Evolutionary conservation across 805 yeast species (phyloP), one percentile per base, ranked within the genome.

Genomic region (Nakazawaea peltata): DNA sequence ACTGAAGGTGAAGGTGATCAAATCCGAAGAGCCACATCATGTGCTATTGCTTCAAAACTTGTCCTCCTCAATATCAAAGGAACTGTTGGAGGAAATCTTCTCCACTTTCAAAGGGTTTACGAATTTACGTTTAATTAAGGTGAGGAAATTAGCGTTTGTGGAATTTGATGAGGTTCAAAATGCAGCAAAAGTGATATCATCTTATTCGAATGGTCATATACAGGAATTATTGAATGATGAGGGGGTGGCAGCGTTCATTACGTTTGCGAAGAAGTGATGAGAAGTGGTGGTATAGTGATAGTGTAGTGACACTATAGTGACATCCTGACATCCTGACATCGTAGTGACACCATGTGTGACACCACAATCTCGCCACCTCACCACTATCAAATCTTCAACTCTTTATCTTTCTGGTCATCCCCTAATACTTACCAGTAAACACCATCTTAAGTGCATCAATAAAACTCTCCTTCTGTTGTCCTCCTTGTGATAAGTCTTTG

Each of bases 61-160:
- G 31, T 78, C 87, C 0, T 48, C 49, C 3, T 65, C 53, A 12
- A 49, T 63, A 3, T 51, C 67, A 2, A 47, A 54, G 11, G 65
- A 59, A 0, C 61, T 58, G 3, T 54, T 87, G 6, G 52, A 51
- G 3, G 56, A 46, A 0, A 43, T 64, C 1, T 87, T 85, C 50
- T 63, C 59, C 3, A 48, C 52, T 3, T 69, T 49, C 41, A 57
- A 63, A 1, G 95, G 95, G 0, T 80, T 81, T 42, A 56, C 71
- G 10, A 83, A 79, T 44, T 61, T 79, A 2, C 71, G 94, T 35
- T 57, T 76, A 25, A 86, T 90, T 19, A 65, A 69, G 2, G 71
- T 77, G 5, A 67, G 85, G 29, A 71, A 71, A 26, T 70, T 90
- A 30, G 94, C 92, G 9, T 81, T 90, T 54, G 69, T 90, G 3